These are phyloP conservation scores for Dacryopinax spathularia DNA, from an alignment of 768 basidiomycete species.

Conservation along the genomic window DNA sequence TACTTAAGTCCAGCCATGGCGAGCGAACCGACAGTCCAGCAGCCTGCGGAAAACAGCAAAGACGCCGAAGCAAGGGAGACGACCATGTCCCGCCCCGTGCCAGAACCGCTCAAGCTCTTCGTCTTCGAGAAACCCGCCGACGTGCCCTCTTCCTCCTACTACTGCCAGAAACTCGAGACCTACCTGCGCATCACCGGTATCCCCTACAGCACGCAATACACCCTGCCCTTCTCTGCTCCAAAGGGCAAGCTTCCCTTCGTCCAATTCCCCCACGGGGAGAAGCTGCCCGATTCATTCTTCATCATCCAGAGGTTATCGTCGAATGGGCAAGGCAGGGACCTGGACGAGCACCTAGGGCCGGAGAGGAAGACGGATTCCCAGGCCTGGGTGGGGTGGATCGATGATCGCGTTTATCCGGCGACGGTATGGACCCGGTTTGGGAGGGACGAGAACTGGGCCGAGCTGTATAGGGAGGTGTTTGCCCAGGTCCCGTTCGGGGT, in stretches of 20 bases:
- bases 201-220: not conserved
- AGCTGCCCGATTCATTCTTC: not conserved
- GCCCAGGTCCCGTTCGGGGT: not conserved
- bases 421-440: not conserved
- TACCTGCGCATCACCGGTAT: not conserved
- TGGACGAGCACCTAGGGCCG: not conserved
- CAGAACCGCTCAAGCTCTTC: not conserved
- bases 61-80: no score
- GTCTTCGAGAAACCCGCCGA: not conserved
- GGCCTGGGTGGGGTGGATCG: not conserved
- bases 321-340: not conserved
- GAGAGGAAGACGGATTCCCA: not conserved
- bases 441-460: not conserved
- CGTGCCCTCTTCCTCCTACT: not conserved
- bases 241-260: not conserved
- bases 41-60: no score
- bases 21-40: no score
- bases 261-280: not conserved
- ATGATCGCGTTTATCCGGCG: not conserved
- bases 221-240: not conserved
- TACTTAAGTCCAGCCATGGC: no score
- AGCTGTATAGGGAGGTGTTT: not conserved
- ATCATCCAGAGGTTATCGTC: not conserved
- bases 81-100: no score
- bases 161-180: not conserved